Evolutionary conservation across 1,139 yeast genomes (phyloP), one percentile per base, ranked within the genome.

Genomic region (Geotrichum citri-aurantii): DNA sequence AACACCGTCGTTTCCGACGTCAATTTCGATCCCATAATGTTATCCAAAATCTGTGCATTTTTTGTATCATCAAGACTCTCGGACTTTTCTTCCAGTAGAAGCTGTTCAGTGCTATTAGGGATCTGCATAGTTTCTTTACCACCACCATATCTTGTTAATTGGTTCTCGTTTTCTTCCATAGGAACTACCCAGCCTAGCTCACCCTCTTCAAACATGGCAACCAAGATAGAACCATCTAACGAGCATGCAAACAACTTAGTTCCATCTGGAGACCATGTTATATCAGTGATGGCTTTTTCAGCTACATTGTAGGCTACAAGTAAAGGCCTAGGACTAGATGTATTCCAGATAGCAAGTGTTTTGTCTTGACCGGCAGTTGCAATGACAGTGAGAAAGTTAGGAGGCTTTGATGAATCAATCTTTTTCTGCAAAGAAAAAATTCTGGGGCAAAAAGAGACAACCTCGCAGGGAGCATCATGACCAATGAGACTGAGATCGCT

Each of bases 391-490:
- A 78, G 80, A 24, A 76, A 67, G 52, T 73, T 62, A 1, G 57
- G 49, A 14, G 52, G 47, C n/a, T 40, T 19, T 33, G 55, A 19
- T 12, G 52, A 14, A 27, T 50, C 52, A 12, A 23, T 50, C 6
- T 40, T 50, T 8, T 54, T 54, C 19, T 68, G 62, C 10, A 64
- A 62, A 1, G 67, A 59, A 61, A 71, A 77, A 74, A 88, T 81
- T 65, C 97, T 77, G 0, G 99, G 99, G 24, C 93, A 88, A 71
- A 95, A 95, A 0, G 88, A 76, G 51, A 93, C 92, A 2, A 92
- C 98, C 72, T 95, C 99, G 65, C 96, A 90, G 0, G 99, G 98
- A 0, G 96, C 92, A 65, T 92, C 97, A 69, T 95, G 99, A 0
- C 99, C 99, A 55, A 95, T 88, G 52, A 95, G 79, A 59, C 95